Conservation (phyloP, 176 grass and related monocot genomes). For the Triticum monococcum region DNA sequence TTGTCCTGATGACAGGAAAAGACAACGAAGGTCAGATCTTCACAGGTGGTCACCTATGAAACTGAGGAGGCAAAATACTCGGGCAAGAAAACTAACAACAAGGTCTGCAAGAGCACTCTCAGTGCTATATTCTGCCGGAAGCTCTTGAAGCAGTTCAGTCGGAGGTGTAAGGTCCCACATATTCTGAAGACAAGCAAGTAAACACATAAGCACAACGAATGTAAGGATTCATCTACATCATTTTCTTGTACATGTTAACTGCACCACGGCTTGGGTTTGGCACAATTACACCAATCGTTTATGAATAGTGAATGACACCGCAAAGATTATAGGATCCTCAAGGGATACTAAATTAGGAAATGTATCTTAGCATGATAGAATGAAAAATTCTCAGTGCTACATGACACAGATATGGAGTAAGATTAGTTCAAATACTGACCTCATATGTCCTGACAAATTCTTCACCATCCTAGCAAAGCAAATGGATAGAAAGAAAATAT, state of each 20-base stretch:
- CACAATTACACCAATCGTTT: not conserved
- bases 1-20: conserved; percentile 43
- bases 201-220: not conserved
- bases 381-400: not conserved
- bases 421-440: conserved; percentile 6
- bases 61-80: not conserved
- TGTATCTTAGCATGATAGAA: not conserved
- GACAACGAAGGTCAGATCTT: not conserved
- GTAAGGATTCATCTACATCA: not conserved
- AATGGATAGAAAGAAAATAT: not conserved
- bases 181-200: conserved; percentile 26
- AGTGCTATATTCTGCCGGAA: conserved; percentile 54
- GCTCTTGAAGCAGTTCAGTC: conserved; percentile 49
- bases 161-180: conserved; percentile 56
- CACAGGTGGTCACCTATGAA: not conserved
- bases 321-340: not conserved
- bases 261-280: not conserved
- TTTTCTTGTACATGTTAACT: not conserved
- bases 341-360: not conserved
- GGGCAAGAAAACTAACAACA: conserved; percentile 45
- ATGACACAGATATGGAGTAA: not conserved
- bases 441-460: conserved; percentile 13
- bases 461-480: conserved; percentile 33
- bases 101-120: conserved; percentile 53
- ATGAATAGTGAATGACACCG: not conserved